Conservation (phyloP, 495 filamentous ascomycete genomes). For the Astrothelium macrocarpum region DNA sequence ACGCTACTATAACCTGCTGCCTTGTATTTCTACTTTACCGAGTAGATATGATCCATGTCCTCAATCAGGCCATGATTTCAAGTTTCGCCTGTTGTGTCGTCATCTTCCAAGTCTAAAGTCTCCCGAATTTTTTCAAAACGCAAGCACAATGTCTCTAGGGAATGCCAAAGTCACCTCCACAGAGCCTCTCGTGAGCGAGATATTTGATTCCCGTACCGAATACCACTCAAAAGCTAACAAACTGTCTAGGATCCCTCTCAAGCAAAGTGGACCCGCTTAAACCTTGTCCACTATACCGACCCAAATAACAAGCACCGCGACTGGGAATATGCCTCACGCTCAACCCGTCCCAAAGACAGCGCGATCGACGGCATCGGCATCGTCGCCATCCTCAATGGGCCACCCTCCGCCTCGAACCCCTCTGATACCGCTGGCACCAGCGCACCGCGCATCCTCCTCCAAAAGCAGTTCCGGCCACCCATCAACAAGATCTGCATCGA, state of each 20-base stretch:
- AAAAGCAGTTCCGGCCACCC: slow-evolving; percentile 83
- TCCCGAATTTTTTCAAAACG: too few relatives aligned
- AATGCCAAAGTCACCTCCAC: slow-evolving; percentile 1
- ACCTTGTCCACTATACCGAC: slow-evolving; percentile 3
- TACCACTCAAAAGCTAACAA: neutral
- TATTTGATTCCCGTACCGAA: neutral
- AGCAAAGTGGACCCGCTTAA: neutral
- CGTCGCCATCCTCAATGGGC: slow-evolving; percentile 70
- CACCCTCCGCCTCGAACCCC: slow-evolving; percentile 41
- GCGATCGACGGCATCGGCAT: slow-evolving; percentile 87
- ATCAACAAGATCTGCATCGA: slow-evolving; percentile 71
- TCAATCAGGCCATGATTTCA: too few relatives aligned
- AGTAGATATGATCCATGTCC: too few relatives aligned
- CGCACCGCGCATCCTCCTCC: slow-evolving; percentile 47
- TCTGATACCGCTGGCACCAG: neutral
- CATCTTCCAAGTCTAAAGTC: neutral
- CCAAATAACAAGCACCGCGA: slow-evolving; percentile 30
- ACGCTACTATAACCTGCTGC: too few relatives aligned
- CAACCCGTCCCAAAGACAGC: slow-evolving; percentile 41
- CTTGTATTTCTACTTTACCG: too few relatives aligned
- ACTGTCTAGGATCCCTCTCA: neutral
- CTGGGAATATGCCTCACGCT: slow-evolving; percentile 46
- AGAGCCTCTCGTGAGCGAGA: neutral
- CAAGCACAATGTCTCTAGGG: neutral
- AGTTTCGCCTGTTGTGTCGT: neutral